Evolutionary conservation across 495 filamentous ascomycete genomes (phyloP).

Genomic region (Echria macrotheca): DNA sequence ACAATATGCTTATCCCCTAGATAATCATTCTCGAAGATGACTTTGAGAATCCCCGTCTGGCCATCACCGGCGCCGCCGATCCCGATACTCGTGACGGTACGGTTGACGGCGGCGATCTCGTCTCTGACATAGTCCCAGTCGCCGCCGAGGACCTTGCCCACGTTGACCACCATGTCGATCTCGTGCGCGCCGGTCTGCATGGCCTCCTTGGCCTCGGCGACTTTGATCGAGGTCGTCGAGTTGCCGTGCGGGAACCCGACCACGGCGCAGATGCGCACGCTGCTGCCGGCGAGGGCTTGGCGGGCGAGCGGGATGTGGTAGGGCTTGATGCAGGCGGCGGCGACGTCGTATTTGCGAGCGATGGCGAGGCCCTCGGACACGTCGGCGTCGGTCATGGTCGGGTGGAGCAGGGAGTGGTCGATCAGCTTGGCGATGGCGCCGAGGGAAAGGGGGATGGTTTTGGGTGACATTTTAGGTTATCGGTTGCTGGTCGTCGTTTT

Average conservation of each 20-base stretch:
- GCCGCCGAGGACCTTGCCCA: conserved; percentile 50
- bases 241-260: conserved; percentile 57
- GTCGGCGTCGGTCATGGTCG: conserved; percentile 54
- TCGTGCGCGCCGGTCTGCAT: conserved; percentile 43
- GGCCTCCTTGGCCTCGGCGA: conserved; percentile 45
- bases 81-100: conserved; percentile 28
- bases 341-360: conserved; percentile 42
- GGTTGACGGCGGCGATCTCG: conserved; percentile 47
- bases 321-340: conserved; percentile 53
- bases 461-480: too few species aligned
- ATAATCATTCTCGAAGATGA: conserved; percentile 56
- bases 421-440: conserved; percentile 51
- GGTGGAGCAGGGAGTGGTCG: conserved; percentile 57
- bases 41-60: conserved; percentile 45
- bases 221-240: conserved; percentile 49
- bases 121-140: conserved; percentile 51
- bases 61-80: conserved; percentile 2
- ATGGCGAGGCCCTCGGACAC: conserved; percentile 45
- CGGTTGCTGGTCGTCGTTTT: too few species aligned
- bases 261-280: conserved; percentile 49
- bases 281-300: conserved; percentile 38
- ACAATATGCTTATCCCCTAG: conserved; percentile 41
- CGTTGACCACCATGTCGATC: conserved; percentile 57
- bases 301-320: conserved; percentile 48
- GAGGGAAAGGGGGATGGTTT: conserved; percentile 45